These are phyloP conservation scores for Aspergillus costaricaensis DNA, from an alignment of 2,329 filamentous ascomycete genomes.

Conservation along the genomic window DNA sequence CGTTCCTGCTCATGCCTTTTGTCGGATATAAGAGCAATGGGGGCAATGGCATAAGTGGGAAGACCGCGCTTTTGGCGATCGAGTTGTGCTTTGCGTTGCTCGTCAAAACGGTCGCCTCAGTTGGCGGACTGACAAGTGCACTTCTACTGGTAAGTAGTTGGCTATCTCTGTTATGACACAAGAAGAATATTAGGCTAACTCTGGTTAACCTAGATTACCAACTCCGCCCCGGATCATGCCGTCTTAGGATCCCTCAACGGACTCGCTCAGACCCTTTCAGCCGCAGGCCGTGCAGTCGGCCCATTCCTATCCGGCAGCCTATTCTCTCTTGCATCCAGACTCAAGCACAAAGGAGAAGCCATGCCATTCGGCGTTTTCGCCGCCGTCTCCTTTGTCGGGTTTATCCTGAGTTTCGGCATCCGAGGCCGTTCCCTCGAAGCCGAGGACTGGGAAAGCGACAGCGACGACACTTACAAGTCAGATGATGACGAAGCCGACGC, in stretches of 20 bases:
- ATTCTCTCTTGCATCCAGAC: conserved; percentile 74
- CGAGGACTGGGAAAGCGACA: conserved; percentile 54
- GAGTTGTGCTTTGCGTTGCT: conserved; percentile 81
- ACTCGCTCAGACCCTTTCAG: conserved; percentile 88
- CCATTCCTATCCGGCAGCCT: conserved; percentile 85
- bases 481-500: conserved; percentile 45
- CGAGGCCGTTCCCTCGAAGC: conserved; percentile 62
- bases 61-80: conserved; percentile 71
- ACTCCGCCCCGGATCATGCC: conserved; percentile 81
- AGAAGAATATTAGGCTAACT: neutral
- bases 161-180: neutral
- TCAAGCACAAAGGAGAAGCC: conserved; percentile 78
- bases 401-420: conserved; percentile 77
- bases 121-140: conserved; percentile 86
- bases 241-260: conserved; percentile 90
- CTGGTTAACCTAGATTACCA: conserved; percentile 69
- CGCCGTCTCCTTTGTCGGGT: conserved; percentile 77
- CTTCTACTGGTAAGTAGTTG: conserved; percentile 70
- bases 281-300: conserved; percentile 82
- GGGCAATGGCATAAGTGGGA: conserved; percentile 59
- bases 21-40: conserved; percentile 72
- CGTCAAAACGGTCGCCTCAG: conserved; percentile 85
- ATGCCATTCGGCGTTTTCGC: conserved; percentile 87
- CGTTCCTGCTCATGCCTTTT: conserved; percentile 86
- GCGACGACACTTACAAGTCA: conserved; percentile 46